Evolutionary conservation across 2,329 filamentous ascomycete species (phyloP), one percentile per base, ranked within the genome.

Genomic region (Hysterium pulicare): DNA sequence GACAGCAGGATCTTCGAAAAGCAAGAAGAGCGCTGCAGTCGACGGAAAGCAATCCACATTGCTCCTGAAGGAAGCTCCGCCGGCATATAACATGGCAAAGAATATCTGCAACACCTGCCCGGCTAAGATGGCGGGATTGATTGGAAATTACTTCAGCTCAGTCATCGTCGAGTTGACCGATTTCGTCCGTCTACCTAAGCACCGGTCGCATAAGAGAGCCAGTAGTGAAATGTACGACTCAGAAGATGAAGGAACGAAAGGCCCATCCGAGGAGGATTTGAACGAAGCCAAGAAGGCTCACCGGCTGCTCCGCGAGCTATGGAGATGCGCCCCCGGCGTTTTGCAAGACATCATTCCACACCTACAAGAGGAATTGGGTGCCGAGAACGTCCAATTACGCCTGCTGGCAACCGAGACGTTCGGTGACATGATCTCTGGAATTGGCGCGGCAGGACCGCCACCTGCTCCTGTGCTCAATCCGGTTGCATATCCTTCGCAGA

Each of bases 131-230:
- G 85, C 89, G 1, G 85, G 90, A 48, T 89, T 94, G 53, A 85
- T 97, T 42, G 91, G 89, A 53, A 90, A 95, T 59, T 98, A 97
- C 66, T 98, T 98, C 65, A 95, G 90, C 67, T 90, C 95, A 43
- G 90, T 97, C 39, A 94, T 98, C 44, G 83, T 97, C 48, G 90
- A 96, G 60, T 87, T 90, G 83, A 28, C 80, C 73, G 10, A 34
- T 73, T 72, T 16, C 46, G 19, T 32, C 33, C 10, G 31, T 3
- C 31, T 33, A 71, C 72, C 8, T 74, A 77, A 53, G 50, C 72
- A 41, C 8, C 58, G 57, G 20, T 40, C 48, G 33, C 53, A 55
- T 10, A 53, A 55, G 42, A 49, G 54, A 7, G 51, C 50, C 17
- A 53, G 50, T 28, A 66, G 67, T 26, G 56, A 53, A 7, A 55